Base-by-base conservation (phyloP, 148 eudicot species). In the Heliosperma pusillum region DNA sequence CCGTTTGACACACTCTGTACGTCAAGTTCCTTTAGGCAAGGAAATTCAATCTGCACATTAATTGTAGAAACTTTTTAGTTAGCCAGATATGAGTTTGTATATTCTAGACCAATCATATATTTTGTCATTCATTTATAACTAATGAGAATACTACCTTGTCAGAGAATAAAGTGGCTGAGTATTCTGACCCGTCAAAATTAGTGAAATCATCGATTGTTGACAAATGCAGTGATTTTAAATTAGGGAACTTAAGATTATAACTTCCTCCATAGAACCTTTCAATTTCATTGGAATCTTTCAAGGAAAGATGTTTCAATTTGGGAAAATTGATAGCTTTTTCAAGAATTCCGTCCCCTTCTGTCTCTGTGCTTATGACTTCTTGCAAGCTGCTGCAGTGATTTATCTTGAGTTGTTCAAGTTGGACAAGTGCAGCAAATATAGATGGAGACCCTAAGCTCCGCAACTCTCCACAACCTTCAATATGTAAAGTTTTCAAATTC, bases 121-220 rank as follows among this genome's bases (percentile, higher is more conserved):
- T n/a, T n/a, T n/a, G n/a, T n/a, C n/a, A 47, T n/a, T n/a, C n/a
- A n/a, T n/a, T 12, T 9, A 47, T 10, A 2, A 47, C 3, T 10
- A 10, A 50, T 1, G 10, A 26, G 13, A 26, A 27, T 55, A 1
- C 0, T 71, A 71, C 74, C 61, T 71, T 27, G 44, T 52, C 45
- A 52, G 44, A 9, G 74, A 71, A 71, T 26, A 53, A 55, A 24
- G 25, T 11, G 42, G 74, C 26, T 10, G 45, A 22, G 44, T 26
- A 4, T 71, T 17, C 44, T 8, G 74, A 71, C 42, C 22, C 62
- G 25, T 27, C 61, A 53, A 53, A 70, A 0, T 17, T 11, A 16
- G 4, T n/a, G n/a, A n/a, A n/a, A n/a, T n/a, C n/a, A n/a, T 0
- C 0, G 3, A 16, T 4, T 0, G 17, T 0, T 7, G 1, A 27